phyloP scores from a whole-genome alignment of 108 stramenopile species.

The Skeletonema potamos region DNA sequence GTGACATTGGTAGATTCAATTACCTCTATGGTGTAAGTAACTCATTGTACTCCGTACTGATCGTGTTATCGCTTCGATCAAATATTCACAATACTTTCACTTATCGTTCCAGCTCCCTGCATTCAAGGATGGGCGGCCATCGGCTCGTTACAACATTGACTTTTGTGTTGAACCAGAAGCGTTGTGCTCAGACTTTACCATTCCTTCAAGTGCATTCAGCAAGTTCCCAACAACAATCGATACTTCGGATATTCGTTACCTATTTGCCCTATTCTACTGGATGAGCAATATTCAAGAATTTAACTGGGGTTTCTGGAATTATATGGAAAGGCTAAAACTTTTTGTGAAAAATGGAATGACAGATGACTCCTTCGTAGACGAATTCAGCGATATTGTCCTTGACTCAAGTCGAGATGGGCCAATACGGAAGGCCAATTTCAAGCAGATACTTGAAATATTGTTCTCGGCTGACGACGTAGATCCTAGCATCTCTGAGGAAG shows the following conservation, averaged over 20 bases:
- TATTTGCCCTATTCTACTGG: constrained; percentile 32
- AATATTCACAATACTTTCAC: too few species aligned
- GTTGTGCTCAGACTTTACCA: constrained; percentile 23
- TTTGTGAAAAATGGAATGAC: constrained; percentile 44
- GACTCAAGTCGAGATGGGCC: constrained; percentile 33
- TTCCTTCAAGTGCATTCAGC: not conserved
- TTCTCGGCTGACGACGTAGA: not conserved
- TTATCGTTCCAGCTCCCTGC: too few species aligned
- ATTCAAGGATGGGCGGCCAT: constrained; percentile 17
- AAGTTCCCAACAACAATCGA: constrained; percentile 9
- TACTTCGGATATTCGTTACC: constrained; percentile 28
- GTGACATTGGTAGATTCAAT: constrained; percentile 48
- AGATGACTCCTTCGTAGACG: constrained; percentile 30
- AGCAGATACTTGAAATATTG: constrained; percentile 21
- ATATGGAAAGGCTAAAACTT: constrained; percentile 16
- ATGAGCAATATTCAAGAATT: constrained; percentile 31
- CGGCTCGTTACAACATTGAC: constrained; percentile 29
- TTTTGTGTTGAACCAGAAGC: constrained; percentile 33
- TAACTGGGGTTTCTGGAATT: constrained; percentile 35
- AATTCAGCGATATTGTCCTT: constrained; percentile 21
- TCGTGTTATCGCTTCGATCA: too few species aligned
- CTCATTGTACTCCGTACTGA: too few species aligned
- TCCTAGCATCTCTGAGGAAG: not conserved
- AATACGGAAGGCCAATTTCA: constrained; percentile 33
- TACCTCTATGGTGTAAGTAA: constrained; percentile 37